Base-by-base conservation (phyloP, 805 yeast genomes). In the Kurtzmaniella fragi region DNA sequence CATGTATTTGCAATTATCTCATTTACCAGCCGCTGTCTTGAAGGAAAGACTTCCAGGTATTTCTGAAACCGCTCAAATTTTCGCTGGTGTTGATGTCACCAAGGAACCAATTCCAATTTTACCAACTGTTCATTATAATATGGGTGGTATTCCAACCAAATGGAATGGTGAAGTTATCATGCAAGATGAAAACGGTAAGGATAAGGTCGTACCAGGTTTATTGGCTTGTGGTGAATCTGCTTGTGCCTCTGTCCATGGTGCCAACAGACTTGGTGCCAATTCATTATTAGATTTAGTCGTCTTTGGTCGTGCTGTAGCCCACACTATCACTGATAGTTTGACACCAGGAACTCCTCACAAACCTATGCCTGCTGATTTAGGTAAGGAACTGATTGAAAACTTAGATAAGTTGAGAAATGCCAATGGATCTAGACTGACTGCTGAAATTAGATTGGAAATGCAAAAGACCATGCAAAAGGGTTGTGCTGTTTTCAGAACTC, bases 71-170 rank as follows among this genome's bases (percentile, higher is more conserved):
- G 98, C 99, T 34, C 84, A 89, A 50, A 91, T 91, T 67, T 91
- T 91, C 59, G 98, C 99, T 35, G 99, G 99, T 77, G 99, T 91
- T 49, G 99, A 91, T 69, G 98, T 91, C 50, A 93, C 99, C 43
- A 93, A 93, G 75, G 97, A 91, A 73, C 99, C 99, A 59, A 93
- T 93, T 64, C 99, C 98, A 55, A 90, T 91, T 55, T 70, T 93
- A 54, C 99, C 99, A 55, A 91, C 99, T 50, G 99, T 93, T 45
- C 99, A 91, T 71, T 91, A 93, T 77, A 91, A 91, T 71, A 91
- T 91, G 99, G 99, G 99, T 69, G 98, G 98, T 81, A 87, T 91
- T 51, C 99, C 99, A 66, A 93, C 99, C 51, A 87, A 84, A 67
- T 93, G 88, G 84, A 85, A 83, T 50, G 99, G 98, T 74, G 97